These are phyloP conservation scores for Symbiodinium natans DNA, from an alignment of 73 alveolate species.

Conservation along the genomic window DNA sequence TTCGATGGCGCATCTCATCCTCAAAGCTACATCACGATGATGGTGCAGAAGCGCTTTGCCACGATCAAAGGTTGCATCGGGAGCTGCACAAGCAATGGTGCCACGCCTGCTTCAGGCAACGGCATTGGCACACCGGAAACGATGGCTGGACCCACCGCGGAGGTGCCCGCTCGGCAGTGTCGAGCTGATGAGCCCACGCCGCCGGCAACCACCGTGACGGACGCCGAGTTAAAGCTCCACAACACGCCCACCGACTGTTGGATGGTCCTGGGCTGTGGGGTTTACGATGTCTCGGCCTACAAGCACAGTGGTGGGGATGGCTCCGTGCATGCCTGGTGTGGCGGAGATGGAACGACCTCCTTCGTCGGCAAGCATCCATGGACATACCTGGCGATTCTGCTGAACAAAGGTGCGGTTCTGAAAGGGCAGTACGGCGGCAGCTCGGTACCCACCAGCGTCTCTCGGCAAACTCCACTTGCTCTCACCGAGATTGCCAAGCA, in stretches of 20 bases:
- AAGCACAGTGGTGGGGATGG: constrained; percentile 48
- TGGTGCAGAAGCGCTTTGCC: constrained; percentile 65
- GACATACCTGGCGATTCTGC: constrained; percentile 23
- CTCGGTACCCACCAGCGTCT: constrained; percentile 11
- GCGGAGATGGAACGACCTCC: constrained; percentile 45
- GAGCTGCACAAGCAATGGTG: constrained; percentile 49
- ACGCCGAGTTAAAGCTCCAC: constrained; percentile 32
- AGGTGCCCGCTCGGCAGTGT: constrained; percentile 41
- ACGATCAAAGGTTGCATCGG: constrained; percentile 67
- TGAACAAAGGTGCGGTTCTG: constrained; percentile 20
- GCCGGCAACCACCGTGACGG: constrained; percentile 25
- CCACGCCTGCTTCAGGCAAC: constrained; percentile 6
- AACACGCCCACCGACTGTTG: constrained; percentile 59
- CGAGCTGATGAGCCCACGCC: constrained; percentile 59
- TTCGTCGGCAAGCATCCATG: constrained; percentile 56
- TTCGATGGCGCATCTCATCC: constrained; percentile 68
- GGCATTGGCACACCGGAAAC: constrained; percentile 18
- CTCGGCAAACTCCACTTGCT: constrained; percentile 28
- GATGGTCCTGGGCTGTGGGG: constrained; percentile 81
- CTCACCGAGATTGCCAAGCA: constrained; percentile 33
- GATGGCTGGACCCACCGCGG: constrained; percentile 24
- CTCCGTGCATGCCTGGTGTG: constrained; percentile 58
- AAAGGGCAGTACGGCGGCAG: constrained; percentile 12
- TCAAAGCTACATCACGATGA: constrained; percentile 45
- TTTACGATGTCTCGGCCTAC: constrained; percentile 45